Base-by-base conservation (phyloP, 257 asterid genomes). In the Nemophila menziesii region DNA sequence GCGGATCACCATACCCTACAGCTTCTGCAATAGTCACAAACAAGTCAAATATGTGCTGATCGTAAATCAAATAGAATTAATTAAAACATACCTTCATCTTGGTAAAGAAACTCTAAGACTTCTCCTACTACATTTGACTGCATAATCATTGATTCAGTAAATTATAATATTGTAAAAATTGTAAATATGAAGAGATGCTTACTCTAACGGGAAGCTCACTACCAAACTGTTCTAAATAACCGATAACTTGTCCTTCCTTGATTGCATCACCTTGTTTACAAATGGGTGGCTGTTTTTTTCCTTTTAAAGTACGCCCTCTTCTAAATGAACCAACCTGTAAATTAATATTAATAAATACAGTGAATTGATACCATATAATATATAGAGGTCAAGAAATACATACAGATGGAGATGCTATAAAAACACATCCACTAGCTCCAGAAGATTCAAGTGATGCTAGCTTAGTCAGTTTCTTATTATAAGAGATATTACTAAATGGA, bases 81-180 rank as follows among this genome's bases (percentile, higher is more conserved):
- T 18, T 11, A 13, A 6, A 40, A 40, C 72, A 47, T 73, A 89
- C 98, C 98, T 14, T 92, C 95, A 41, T 89, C 95, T 19, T 21
- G 49, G 55, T 48, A 78, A 21, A 89, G 80, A 63, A 89, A 10
- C 80, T 75, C 84, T 66, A 80, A 55, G 55, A 89, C 71, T 67
- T 89, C 93, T 66, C 98, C 98, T 51, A 66, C 80, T 20, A 72
- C 92, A 56, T 78, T 78, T 16, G 94, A 68, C 98, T 89, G 83
- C 69, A 55, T 12, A 27, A 24, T 51, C 37, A 39, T 49, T 43
- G 36, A 49, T 54, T 63, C 50, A 16, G 37, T 12, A 43, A 37
- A 36, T 14, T 42, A 9, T 48, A 57, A 44, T 39, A 37, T 21
- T 22, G 8, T 43, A 40, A 62, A 37, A 48, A 4, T 10, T 37